Evolutionary conservation across 2,329 filamentous ascomycete genomes (phyloP).

Genomic region (Penicillium griseofulvum): DNA sequence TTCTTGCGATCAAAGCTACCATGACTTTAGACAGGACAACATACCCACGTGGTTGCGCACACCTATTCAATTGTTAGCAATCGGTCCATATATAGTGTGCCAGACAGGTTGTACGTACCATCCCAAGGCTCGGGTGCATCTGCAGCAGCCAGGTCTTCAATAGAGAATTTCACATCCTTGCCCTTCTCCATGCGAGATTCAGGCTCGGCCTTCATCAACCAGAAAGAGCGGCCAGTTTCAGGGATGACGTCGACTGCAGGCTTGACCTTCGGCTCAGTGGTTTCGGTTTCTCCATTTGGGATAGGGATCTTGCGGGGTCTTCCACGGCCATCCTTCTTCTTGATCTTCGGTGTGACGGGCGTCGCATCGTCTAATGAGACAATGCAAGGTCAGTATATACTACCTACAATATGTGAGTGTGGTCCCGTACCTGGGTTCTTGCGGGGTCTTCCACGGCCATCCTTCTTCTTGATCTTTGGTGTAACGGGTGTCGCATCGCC

Average conservation of each 20-base stretch:
- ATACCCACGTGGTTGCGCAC: slow-evolving; percentile 46
- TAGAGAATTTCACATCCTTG: slow-evolving; percentile 86
- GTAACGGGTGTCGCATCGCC: slow-evolving; percentile 9
- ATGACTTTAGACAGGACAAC: slow-evolving; percentile 8
- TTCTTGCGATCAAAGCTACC: neutral
- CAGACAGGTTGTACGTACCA: slow-evolving; percentile 55
- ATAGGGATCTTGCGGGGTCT: slow-evolving; percentile 28
- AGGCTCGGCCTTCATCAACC: slow-evolving; percentile 86
- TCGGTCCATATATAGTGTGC: neutral
- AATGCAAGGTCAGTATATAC: neutral
- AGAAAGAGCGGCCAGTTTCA: slow-evolving; percentile 54
- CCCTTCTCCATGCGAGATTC: slow-evolving; percentile 83
- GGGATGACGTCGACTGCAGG: slow-evolving; percentile 1
- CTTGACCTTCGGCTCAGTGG: slow-evolving; percentile 15
- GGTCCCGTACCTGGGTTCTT: slow-evolving; percentile 17
- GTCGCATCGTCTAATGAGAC: slow-evolving; percentile 4
- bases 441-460: slow-evolving; percentile 27
- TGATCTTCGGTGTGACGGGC: slow-evolving; percentile 8
- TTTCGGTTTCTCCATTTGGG: slow-evolving; percentile 14
- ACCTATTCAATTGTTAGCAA: slow-evolving; percentile 34
- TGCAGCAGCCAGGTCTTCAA: slow-evolving; percentile 77
- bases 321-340: slow-evolving; percentile 26
- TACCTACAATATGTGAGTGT: no score
- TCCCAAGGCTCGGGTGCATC: slow-evolving; percentile 85
- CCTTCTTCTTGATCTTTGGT: slow-evolving; percentile 19